Percentiles rank a stretch among this genome's conserved stretches.
These are phyloP conservation scores for Biscogniauxia mediterranea DNA, from an alignment of 2,329 filamentous ascomycete species.

Conservation along the genomic window DNA sequence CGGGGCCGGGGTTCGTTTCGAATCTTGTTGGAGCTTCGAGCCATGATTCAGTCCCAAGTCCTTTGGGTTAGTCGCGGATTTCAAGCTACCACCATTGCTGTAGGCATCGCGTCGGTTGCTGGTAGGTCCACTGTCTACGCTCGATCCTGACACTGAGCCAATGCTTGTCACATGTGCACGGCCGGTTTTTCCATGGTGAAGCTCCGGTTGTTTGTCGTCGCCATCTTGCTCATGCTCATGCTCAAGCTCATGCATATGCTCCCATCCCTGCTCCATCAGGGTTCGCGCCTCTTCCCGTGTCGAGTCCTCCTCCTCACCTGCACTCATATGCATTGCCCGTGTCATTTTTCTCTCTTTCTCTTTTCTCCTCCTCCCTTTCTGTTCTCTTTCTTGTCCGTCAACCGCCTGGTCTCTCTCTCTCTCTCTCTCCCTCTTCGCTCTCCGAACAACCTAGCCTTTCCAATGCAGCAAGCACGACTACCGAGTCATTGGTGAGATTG, in stretches of 20 bases:
- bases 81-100: slow-evolving; percentile 20
- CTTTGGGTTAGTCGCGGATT: slow-evolving; percentile 5
- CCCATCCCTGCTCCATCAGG: no score
- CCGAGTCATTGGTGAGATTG: not conserved
- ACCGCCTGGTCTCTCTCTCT: not conserved
- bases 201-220: slow-evolving; percentile 8
- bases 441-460: not conserved
- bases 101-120: not conserved
- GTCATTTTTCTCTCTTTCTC: not conserved
- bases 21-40: slow-evolving; percentile 13
- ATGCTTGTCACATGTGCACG: slow-evolving; percentile 17
- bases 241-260: no score
- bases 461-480: not conserved
- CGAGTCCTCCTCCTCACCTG: no score
- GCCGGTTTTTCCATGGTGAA: slow-evolving; percentile 11
- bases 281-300: no score
- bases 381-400: not conserved
- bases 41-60: not conserved
- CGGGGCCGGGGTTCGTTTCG: slow-evolving; percentile 25
- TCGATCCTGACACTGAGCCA: slow-evolving; percentile 17
- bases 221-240: slow-evolving; percentile 4
- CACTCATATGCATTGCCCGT: not conserved
- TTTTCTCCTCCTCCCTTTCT: not conserved
- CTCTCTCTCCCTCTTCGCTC: not conserved
- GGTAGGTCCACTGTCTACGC: slow-evolving; percentile 20